A percentile compares a stretch with the other conserved stretches of the same genome.
These are phyloP conservation scores for Penicillium verrucosum DNA, from an alignment of 2,329 filamentous ascomycete genomes.

Conservation along the genomic window DNA sequence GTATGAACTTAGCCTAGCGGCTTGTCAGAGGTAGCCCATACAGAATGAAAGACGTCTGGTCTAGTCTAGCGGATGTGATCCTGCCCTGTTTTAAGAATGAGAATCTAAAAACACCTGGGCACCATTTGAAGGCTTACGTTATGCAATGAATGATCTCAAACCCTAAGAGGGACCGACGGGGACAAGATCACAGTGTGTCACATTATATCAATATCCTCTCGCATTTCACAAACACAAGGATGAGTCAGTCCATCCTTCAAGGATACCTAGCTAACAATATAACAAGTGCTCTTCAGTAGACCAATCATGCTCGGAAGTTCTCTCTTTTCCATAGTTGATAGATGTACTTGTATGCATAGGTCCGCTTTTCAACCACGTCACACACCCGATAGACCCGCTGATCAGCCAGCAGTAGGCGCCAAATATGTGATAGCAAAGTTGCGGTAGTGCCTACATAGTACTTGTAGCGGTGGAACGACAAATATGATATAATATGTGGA, in stretches of 20 bases:
- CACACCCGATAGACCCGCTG: not conserved
- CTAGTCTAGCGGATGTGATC: not conserved
- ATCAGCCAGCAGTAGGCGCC: not conserved
- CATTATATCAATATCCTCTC: not conserved
- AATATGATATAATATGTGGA: slow-evolving; percentile 66
- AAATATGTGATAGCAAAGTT: slow-evolving; percentile 17
- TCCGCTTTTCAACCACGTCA: not conserved
- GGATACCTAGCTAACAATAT: not conserved
- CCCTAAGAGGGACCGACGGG: not conserved
- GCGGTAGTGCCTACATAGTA: slow-evolving; percentile 46
- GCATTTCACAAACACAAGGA: not conserved
- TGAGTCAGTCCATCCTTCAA: not conserved
- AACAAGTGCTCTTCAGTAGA: not conserved
- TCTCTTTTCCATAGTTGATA: not conserved
- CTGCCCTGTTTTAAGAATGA: not conserved
- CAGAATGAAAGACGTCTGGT: no score
- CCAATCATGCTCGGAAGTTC: not conserved
- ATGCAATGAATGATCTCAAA: not conserved
- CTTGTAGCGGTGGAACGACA: slow-evolving; percentile 67
- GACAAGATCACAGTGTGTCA: not conserved
- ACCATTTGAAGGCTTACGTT: no score
- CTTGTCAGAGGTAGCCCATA: not conserved
- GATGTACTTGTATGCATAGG: not conserved
- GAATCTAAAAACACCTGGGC: not conserved
- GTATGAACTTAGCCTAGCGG: not conserved